These are phyloP conservation scores for Monosporozyma unispora DNA, from an alignment of 805 yeast species.

Conservation along the genomic window DNA sequence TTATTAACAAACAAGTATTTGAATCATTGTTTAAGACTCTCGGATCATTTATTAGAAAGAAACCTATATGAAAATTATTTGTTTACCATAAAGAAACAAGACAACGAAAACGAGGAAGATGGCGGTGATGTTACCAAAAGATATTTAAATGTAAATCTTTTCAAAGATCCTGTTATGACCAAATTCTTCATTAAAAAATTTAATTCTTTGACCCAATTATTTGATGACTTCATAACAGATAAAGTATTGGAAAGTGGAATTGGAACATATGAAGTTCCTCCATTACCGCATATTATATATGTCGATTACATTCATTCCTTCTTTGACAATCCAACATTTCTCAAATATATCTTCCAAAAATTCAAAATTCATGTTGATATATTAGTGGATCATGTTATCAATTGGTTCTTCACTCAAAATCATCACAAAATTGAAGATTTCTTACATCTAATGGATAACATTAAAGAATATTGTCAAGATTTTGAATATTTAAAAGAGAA, in stretches of 20 bases:
- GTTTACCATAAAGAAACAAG: constrained; percentile 1
- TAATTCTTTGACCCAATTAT: background rate
- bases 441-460: background rate
- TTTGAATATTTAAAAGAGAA: background rate
- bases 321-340: constrained; percentile 7
- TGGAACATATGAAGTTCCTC: background rate
- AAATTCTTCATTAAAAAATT: constrained; percentile 6
- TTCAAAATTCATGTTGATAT: constrained; percentile 4
- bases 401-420: constrained; percentile 1
- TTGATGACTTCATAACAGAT: background rate
- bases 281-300: constrained; percentile 15
- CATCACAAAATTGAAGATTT: background rate
- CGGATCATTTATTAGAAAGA: background rate
- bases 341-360: constrained; percentile 4
- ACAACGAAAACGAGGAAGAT: background rate
- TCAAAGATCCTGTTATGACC: constrained; percentile 5
- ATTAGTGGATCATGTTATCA: constrained; percentile 1
- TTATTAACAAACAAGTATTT: constrained; percentile 13
- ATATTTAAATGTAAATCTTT: constrained; percentile 6
- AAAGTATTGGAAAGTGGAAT: background rate
- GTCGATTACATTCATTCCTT: constrained; percentile 8
- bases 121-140: background rate
- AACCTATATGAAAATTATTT: constrained; percentile 5
- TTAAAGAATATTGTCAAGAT: background rate
- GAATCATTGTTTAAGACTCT: constrained; percentile 6